Base-by-base conservation (phyloP, 2,329 filamentous ascomycete genomes). In the Epichloe aotearoae region DNA sequence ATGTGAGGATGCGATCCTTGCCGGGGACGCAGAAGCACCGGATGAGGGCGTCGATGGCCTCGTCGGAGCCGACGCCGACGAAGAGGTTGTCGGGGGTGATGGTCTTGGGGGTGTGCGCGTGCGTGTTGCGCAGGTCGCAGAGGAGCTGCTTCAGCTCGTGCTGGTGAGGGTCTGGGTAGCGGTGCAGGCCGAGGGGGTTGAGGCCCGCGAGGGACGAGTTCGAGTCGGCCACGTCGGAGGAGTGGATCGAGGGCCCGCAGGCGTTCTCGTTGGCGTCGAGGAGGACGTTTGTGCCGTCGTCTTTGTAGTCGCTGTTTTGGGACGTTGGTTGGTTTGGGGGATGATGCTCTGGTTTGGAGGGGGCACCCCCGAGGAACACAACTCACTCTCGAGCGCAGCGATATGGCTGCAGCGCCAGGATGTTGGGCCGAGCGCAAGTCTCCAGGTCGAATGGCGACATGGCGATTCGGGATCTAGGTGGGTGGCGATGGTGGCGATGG, bases 251-350 rank as follows among this genome's bases (percentile, higher is more conserved):
- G 0, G 93, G 91, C 0, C 93, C 93, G 62, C 85, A 96, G 53
- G 93, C 89, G 64, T 98, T 98, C 72, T 98, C 93, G 63, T 98
- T 98, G 59, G 93, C 93, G 66, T 98, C 93, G 57, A 98, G 85
- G 49, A 98, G 83, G 61, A 97, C 82, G 63, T 97, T 97, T 53
- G 83, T 91, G 58, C 93, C 93, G 65, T 98, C 86, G 66, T 98
- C 91, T 73, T 98, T 96, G 79, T 98, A 97, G 77, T 98, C 93
- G 72, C 88, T 94, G 64, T 47, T 10, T 20, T 46, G 62, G 47
- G 59, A 47, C 44, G 41, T 47, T 47, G 54, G 50, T 39, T 15
- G 43, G 23, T 10, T 14, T 30, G 20, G n/a, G n/a, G n/a, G 43
- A 26, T 14, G 43, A 19, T 23, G n/a, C 5, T 14, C 4, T 34